phyloP scores from a whole-genome alignment of 345 rosid species.

The Pugionium dolabratum region DNA sequence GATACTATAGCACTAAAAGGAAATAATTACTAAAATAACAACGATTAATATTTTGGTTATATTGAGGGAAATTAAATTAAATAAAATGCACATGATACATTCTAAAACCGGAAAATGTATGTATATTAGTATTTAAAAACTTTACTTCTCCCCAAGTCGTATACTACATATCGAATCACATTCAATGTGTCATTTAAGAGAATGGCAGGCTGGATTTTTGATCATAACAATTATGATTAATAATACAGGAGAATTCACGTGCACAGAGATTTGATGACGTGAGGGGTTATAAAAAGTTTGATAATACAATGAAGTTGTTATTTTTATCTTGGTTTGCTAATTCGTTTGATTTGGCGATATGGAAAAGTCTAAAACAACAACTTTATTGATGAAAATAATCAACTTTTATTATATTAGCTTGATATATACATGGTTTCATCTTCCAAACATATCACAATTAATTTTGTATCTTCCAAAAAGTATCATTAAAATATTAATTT shows the following conservation, averaged over 20 bases:
- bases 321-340: conserved; percentile 14
- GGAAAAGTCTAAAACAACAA: background rate
- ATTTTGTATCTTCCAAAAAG: too few relatives aligned
- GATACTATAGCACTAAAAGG: background rate
- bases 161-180: conserved; percentile 39
- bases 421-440: too few relatives aligned
- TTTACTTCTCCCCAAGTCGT: conserved; percentile 15
- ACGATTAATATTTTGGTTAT: background rate
- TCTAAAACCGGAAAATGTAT: background rate
- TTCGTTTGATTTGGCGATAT: background rate
- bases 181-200: conserved; percentile 32
- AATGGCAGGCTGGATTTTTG: conserved; percentile 46
- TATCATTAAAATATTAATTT: too few relatives aligned
- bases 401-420: background rate
- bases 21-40: background rate
- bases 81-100: conserved; percentile 20
- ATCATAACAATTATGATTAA: conserved; percentile 16
- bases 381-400: conserved; percentile 1
- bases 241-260: conserved; percentile 36
- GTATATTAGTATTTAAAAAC: conserved; percentile 9
- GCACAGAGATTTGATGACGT: conserved; percentile 20
- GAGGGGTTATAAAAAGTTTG: too few relatives aligned
- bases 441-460: too few relatives aligned
- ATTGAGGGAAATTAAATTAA: background rate
- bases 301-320: conserved; percentile 24